Evolutionary conservation across 1,139 yeast genomes (phyloP).

Genomic region (Geotrichum restrictum): DNA sequence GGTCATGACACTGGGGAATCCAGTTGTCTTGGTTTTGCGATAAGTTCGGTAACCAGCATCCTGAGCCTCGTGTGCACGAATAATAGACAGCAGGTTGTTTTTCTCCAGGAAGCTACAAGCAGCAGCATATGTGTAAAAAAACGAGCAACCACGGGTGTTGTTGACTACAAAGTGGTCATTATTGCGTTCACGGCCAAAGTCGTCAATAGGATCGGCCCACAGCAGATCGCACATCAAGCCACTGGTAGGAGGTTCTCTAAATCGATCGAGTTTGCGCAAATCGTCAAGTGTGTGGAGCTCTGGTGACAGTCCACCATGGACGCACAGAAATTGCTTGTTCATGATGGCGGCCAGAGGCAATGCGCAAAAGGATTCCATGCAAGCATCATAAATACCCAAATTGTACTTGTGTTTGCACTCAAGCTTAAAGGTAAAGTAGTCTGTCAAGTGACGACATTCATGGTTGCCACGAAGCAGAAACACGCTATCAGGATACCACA

Average conservation of each 20-base stretch:
- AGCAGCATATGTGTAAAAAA: slow-evolving; percentile 81
- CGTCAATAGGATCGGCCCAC: slow-evolving; percentile 95
- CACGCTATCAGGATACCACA: slow-evolving; percentile 70
- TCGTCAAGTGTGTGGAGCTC: slow-evolving; percentile 71
- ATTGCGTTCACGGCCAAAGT: slow-evolving; percentile 68
- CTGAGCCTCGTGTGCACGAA: slow-evolving; percentile 97
- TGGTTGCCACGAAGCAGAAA: slow-evolving; percentile 92
- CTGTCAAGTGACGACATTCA: slow-evolving; percentile 90
- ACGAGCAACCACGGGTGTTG: slow-evolving; percentile 88
- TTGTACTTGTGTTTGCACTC: slow-evolving; percentile 89
- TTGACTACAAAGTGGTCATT: slow-evolving; percentile 61
- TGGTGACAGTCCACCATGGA: slow-evolving; percentile 96
- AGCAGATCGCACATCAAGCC: slow-evolving; percentile 93
- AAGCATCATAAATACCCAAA: slow-evolving; percentile 61
- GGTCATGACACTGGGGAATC: slow-evolving; percentile 89
- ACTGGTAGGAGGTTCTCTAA: slow-evolving; percentile 88
- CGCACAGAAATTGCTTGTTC: slow-evolving; percentile 94
- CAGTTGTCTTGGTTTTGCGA: slow-evolving; percentile 76
- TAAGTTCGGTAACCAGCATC: slow-evolving; percentile 97
- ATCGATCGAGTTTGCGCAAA: slow-evolving; percentile 65
- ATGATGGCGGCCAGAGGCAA: slow-evolving; percentile 90
- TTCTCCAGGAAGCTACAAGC: slow-evolving; percentile 75
- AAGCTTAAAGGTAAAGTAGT: slow-evolving; percentile 85
- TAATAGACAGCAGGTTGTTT: slow-evolving; percentile 75
- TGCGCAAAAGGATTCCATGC: slow-evolving; percentile 77